Conservation (phyloP, 306 rosid genomes). For the apple (Malus domestica) region DNA sequence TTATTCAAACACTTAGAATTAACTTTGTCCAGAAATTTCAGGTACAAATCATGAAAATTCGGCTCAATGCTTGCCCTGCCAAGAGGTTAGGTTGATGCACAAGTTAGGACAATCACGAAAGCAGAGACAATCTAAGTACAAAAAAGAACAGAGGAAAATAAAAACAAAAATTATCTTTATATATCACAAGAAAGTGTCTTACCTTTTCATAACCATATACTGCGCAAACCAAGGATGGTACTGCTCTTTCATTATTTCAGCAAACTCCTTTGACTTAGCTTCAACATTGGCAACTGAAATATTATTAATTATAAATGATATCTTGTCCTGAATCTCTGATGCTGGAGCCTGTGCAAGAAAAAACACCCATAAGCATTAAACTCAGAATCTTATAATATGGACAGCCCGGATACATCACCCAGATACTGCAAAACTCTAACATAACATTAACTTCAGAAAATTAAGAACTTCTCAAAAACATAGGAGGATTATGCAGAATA, state of each 20-base stretch:
- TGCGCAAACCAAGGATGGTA: conserved; percentile 96
- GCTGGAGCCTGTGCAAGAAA: conserved; percentile 70
- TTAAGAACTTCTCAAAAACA: background rate
- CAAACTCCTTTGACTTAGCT: conserved; percentile 65
- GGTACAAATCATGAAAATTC: conserved; percentile 89
- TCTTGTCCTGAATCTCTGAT: conserved; percentile 91
- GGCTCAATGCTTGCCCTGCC: conserved; percentile 97
- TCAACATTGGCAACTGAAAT: conserved; percentile 68
- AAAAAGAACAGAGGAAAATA: too few relatives aligned
- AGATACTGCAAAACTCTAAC: background rate
- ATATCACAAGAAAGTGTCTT: background rate
- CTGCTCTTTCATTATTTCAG: conserved; percentile 74
- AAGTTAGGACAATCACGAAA: background rate
- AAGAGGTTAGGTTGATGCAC: conserved; percentile 1
- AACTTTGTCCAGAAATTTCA: conserved; percentile 84
- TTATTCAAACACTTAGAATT: conserved; percentile 73
- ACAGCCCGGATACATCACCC: background rate
- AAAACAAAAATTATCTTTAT: background rate
- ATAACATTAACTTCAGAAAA: background rate
- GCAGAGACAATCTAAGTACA: background rate
- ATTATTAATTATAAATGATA: conserved; percentile 87
- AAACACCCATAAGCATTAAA: conserved; percentile 7
- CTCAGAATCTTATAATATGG: background rate
- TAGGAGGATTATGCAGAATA: background rate
- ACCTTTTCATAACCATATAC: conserved; percentile 99